Evolutionary conservation across 768 basidiomycete genomes (phyloP).

Genomic region (Galerina sulciceps): DNA sequence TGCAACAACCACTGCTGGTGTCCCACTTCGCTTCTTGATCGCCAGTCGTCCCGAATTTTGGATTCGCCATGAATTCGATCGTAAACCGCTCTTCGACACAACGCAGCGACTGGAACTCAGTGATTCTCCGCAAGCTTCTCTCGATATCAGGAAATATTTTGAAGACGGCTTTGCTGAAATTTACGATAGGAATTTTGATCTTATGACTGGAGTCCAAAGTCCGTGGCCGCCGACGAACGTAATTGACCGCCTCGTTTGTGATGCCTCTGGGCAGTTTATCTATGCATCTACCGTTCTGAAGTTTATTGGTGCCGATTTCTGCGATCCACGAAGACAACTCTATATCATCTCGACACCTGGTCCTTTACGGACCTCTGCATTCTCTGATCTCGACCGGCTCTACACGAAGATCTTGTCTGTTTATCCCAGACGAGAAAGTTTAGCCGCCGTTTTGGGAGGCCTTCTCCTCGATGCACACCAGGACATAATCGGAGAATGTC

Average conservation of each 20-base stretch:
- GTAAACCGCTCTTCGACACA: not conserved
- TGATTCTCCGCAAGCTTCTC: conserved; percentile 6
- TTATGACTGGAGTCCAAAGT: not conserved
- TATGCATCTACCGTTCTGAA: conserved; percentile 20
- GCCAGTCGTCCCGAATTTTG: conserved; percentile 16
- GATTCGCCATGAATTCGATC: conserved; percentile 13
- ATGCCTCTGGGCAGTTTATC: conserved; percentile 20
- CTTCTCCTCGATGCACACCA: conserved; percentile 11
- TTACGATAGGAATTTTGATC: not conserved
- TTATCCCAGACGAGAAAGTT: conserved; percentile 1
- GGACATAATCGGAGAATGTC: conserved; percentile 5
- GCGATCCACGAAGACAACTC: conserved; percentile 11
- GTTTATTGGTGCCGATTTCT: conserved; percentile 14
- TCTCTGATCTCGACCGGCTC: conserved; percentile 13
- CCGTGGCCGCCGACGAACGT: conserved; percentile 5
- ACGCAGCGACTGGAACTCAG: conserved; percentile 5
- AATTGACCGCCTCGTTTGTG: conserved; percentile 10
- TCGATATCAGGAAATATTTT: conserved; percentile 16
- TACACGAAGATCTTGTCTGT: conserved; percentile 13
- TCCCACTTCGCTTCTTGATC: conserved; percentile 16
- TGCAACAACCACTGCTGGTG: not conserved
- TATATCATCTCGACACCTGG: conserved; percentile 3
- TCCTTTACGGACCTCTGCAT: not conserved
- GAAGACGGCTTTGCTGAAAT: conserved; percentile 12
- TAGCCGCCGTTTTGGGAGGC: conserved; percentile 6